Evolutionary conservation across 371 early-diverging fungal genomes (phyloP), one percentile per base, ranked within the genome.

Genomic region (Apophysomyces elegans): DNA sequence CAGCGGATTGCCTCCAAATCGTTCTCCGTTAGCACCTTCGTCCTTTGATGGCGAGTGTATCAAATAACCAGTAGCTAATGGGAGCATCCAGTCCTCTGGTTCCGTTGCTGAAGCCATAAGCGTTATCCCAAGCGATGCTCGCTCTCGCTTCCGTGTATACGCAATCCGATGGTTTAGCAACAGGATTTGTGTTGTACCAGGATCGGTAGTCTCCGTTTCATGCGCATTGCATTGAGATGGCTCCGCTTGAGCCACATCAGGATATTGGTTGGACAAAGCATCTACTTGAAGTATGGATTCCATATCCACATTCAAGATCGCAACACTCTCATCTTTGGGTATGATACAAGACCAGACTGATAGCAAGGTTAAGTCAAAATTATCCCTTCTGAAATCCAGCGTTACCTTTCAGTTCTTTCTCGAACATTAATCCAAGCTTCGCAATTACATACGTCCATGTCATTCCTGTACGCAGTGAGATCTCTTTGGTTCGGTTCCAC

Each of bases 91-190:
- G 50, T 78, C 76, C 47, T 65, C 68, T 54, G 59, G 37, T 58
- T 71, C 70, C n/a, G 70, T 66, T 57, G 71, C 57, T 7, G 66
- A 59, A 46, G 66, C 64, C 54, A 66, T 64, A 37, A 57, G 38
- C 18, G 73, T 59, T 12, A 72, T 64, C 7, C 80, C 83, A 37
- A 65, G 37, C 1, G 72, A 70, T 9, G 72, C 66, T 7, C 76
- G 77, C 14, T 77, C 71, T 61, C 80, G 71, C 46, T 75, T 71
- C 12, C 73, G 71, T 7, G 85, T 81, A 44, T 85, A 78, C 2
- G 88, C 85, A 2, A 84, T 79, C 1, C 88, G 85, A 60, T 88
- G 88, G 56, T 85, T 86, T 35, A 88, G 59, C 12, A 88, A 58
- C 50, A 88, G 62, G 0, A 82, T 78, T 58, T 80, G 78, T 11